Percentiles rank a stretch among this genome's conserved stretches.
Evolutionary conservation across 78 protist species (phyloP).

Genomic region (Pelomyxa schiedti): DNA sequence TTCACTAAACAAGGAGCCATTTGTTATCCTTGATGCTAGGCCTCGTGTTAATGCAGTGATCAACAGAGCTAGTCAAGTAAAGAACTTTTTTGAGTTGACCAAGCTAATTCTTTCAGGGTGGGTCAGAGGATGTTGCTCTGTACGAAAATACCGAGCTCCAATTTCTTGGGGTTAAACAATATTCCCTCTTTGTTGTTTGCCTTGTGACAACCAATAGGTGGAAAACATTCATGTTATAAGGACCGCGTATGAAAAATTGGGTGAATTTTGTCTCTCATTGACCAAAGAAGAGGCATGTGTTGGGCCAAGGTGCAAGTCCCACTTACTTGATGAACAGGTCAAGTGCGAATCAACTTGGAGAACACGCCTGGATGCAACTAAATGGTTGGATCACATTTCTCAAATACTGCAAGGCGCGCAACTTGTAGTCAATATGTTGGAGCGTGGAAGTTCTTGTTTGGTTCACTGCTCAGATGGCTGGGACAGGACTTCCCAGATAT

Average conservation of each 20-base stretch:
- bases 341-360: background rate
- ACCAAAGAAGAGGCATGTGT: background rate
- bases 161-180: no score
- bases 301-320: background rate
- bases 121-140: conserved; percentile 45
- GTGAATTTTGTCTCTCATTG: background rate
- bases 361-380: background rate
- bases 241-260: conserved; percentile 7
- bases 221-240: conserved; percentile 81
- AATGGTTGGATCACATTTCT: background rate
- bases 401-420: background rate
- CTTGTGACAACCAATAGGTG: no score
- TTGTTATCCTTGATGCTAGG: conserved; percentile 64
- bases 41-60: conserved; percentile 68
- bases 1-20: background rate
- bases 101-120: conserved; percentile 37
- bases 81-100: background rate
- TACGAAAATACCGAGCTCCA: conserved; percentile 27
- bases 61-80: conserved; percentile 37
- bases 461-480: conserved; percentile 72
- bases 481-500: conserved; percentile 79
- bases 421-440: background rate
- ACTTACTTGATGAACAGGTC: background rate
- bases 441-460: background rate
- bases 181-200: no score